A percentile compares a stretch with the other conserved stretches of the same genome.
Evolutionary conservation across 306 rosid genomes (phyloP).

Genomic region (Macrotyloma uniflorum): DNA sequence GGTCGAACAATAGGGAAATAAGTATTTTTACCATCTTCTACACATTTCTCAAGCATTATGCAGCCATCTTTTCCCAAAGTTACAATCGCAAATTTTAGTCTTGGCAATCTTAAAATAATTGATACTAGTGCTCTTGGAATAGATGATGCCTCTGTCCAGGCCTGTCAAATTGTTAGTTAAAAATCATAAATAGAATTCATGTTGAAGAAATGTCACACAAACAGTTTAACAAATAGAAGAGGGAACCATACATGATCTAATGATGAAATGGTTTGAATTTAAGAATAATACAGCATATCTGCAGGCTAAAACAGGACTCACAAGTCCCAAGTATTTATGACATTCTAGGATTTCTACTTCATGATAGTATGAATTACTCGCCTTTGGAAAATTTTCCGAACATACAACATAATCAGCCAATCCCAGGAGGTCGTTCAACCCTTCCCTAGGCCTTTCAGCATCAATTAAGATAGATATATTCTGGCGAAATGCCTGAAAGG

Average conservation of each 20-base stretch:
- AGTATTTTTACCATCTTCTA: constrained; percentile 52
- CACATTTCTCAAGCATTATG: constrained; percentile 81
- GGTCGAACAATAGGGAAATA: not conserved
- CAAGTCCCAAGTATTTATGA: not conserved
- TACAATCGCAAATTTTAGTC: constrained; percentile 74
- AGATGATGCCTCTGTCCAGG: constrained; percentile 77
- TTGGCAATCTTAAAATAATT: constrained; percentile 72
- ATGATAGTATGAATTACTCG: constrained; percentile 45
- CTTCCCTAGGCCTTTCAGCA: constrained; percentile 85
- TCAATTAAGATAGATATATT: constrained; percentile 80
- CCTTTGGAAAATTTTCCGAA: constrained; percentile 84
- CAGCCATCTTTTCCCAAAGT: constrained; percentile 93
- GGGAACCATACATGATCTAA: constrained; percentile 4
- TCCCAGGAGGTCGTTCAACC: constrained; percentile 69
- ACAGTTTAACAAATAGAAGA: not conserved
- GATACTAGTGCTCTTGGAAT: constrained; percentile 77
- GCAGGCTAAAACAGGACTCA: constrained; percentile 18
- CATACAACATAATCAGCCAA: constrained; percentile 78
- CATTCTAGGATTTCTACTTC: constrained; percentile 1
- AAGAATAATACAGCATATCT: not conserved
- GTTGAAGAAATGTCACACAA: constrained; percentile 10
- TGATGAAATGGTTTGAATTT: not conserved
- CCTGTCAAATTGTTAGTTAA: constrained; percentile 53
- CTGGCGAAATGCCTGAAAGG: constrained; percentile 65
- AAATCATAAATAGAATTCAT: constrained; percentile 9